Percentiles rank a stretch among this genome's conserved stretches.
These are phyloP conservation scores for Pythium myriotylum DNA, from an alignment of 352 stramenopile species.

Conservation along the genomic window DNA sequence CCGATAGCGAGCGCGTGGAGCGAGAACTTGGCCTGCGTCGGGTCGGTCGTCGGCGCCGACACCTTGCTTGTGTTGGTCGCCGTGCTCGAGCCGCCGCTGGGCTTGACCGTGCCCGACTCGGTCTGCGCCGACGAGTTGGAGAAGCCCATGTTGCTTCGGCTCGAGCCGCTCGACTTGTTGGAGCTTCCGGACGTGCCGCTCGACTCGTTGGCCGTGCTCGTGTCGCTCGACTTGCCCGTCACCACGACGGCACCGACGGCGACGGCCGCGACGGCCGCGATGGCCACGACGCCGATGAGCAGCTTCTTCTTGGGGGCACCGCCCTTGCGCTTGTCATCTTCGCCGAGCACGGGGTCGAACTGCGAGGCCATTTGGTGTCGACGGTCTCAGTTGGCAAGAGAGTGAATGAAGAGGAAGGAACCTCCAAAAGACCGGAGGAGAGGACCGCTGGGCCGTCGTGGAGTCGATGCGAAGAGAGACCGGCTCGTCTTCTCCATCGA, in stretches of 20 bases:
- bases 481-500: too few relatives aligned
- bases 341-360: conserved; percentile 9
- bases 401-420: neutral
- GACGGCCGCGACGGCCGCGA: conserved; percentile 12
- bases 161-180: neutral
- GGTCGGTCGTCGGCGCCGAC: conserved; percentile 8
- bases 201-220: conserved; percentile 4
- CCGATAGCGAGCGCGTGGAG: conserved; percentile 29
- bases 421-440: neutral
- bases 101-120: conserved; percentile 5
- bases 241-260: conserved; percentile 12
- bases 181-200: neutral
- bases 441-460: neutral
- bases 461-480: too few relatives aligned
- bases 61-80: neutral
- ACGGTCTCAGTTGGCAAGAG: too few relatives aligned
- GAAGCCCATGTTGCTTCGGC: neutral
- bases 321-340: neutral
- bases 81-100: neutral
- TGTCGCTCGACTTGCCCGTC: conserved; percentile 1
- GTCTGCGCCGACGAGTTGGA: neutral
- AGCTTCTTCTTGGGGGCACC: neutral
- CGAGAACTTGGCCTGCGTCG: conserved; percentile 15
- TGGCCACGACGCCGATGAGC: conserved; percentile 12
- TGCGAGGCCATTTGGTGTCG: conserved; percentile 2